Base-by-base conservation (phyloP, 2,329 filamentous ascomycete species). In the Curvularia lunata region DNA sequence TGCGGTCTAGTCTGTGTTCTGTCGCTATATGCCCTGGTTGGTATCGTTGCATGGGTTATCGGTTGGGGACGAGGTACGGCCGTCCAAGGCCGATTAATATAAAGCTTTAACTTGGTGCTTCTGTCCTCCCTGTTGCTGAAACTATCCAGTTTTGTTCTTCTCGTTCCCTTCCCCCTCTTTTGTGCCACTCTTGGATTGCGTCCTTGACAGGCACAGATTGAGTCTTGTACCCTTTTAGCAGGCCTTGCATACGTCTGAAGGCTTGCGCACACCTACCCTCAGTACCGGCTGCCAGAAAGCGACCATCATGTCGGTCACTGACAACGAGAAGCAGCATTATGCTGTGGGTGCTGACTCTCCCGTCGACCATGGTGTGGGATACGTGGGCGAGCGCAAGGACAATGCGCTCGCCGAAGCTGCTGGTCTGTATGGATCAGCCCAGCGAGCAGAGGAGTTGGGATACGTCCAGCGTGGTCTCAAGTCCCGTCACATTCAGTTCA, bases 401-500 rank as follows among this genome's bases (percentile, higher is more conserved):
- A 56, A 46, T 30, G 65, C 62, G 30, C 66, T 80, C 21, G 74
- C 71, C 21, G 83, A 85, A 69, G 83, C 83, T 40, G 79, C 79
- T 41, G 84, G 81, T 50, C 46, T 85, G 19, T 85, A 84, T 68
- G 83, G 83, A 45, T 79, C 84, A 62, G 65, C 82, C 38, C 73
- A 80, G 52, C 79, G 78, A 6, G 83, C 82, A 9, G 59, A 61
- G 38, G 41, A 59, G 4, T 59, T 48, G 23, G 59, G 59, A 50
- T 62, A 62, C 30, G 53, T 62, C 21, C 52, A 58, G 34, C 34
- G 56, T 54, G 62, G 77, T 48, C 73, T 82, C 54, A 83, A 83
- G 68, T 82, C 82, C 37, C 79, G 83, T 62, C 84, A 86, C 69
- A 83, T 86, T 49, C 79, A 85, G 60, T 84, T 86, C 67, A 87